Evolutionary conservation across 768 basidiomycete genomes (phyloP).

Genomic region (Boletus speciosus): DNA sequence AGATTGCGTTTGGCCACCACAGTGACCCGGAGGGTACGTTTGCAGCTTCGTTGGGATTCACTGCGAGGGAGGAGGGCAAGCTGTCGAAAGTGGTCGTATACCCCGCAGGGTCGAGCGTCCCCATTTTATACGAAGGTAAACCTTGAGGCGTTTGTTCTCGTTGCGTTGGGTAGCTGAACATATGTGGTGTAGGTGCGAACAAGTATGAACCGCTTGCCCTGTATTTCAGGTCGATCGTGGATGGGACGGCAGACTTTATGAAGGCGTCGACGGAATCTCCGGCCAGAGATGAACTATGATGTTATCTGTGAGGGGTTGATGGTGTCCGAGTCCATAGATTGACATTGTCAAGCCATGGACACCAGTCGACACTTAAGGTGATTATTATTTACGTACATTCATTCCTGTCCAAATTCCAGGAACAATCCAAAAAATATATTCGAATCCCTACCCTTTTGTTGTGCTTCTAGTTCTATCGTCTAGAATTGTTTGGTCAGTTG

Average conservation of each 20-base stretch:
- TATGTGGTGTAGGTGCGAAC: constrained; percentile 45
- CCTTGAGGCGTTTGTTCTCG: neutral
- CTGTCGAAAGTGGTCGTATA: constrained; percentile 71
- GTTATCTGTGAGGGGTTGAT: constrained; percentile 3
- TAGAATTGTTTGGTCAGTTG: constrained; percentile 9
- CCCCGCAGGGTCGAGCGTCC: constrained; percentile 52
- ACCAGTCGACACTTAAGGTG: neutral
- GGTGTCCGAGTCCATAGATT: neutral
- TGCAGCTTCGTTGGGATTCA: constrained; percentile 56
- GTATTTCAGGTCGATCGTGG: constrained; percentile 68
- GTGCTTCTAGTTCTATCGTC: neutral
- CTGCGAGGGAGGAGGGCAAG: constrained; percentile 47
- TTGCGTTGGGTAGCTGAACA: neutral
- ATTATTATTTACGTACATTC: neutral
- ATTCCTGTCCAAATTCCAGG: neutral
- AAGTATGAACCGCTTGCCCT: constrained; percentile 74
- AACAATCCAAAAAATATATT: neutral
- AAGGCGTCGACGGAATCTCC: constrained; percentile 38
- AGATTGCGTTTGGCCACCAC: constrained; percentile 60
- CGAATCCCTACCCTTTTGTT: neutral
- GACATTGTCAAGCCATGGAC: neutral
- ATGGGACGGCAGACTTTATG: constrained; percentile 60
- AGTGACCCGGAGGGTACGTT: constrained; percentile 64
- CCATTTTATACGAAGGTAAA: constrained; percentile 67
- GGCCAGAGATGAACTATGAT: constrained; percentile 29